Conservation (phyloP, 2,329 filamentous ascomycete species). For the Chaetomiaceae sp. region DNA sequence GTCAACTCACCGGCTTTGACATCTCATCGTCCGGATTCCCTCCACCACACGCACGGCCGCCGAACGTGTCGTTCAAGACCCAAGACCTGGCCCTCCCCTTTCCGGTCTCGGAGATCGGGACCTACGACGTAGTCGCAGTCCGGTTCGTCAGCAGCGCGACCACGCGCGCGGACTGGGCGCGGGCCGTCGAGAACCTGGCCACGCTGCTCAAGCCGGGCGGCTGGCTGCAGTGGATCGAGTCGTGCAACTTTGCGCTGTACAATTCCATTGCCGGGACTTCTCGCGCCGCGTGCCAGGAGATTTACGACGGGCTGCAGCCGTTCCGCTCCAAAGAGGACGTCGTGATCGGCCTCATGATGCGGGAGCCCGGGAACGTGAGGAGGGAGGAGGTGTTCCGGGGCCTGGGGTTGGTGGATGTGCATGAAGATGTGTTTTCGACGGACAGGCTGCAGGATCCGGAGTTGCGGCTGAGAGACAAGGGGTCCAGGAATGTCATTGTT, state of each 20-base stretch:
- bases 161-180: neutral
- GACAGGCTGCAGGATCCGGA: slow-evolving; percentile 20
- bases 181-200: neutral
- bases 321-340: too few species aligned
- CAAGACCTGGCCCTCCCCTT: slow-evolving; percentile 27
- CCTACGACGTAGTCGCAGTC: slow-evolving; percentile 28
- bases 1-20: slow-evolving; percentile 27
- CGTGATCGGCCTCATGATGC: slow-evolving; percentile 21
- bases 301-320: too few species aligned
- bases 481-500: slow-evolving; percentile 20
- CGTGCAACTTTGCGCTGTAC: neutral
- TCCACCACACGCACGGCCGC: slow-evolving; percentile 18
- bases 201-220: neutral
- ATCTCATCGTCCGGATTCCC: slow-evolving; percentile 20
- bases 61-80: slow-evolving; percentile 24
- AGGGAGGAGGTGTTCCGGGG: slow-evolving; percentile 2
- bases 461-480: slow-evolving; percentile 15
- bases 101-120: slow-evolving; percentile 20
- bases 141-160: slow-evolving; percentile 23
- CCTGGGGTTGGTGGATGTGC: slow-evolving; percentile 17
- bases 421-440: slow-evolving; percentile 23
- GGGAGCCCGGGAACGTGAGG: slow-evolving; percentile 9
- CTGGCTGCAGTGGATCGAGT: slow-evolving; percentile 2
- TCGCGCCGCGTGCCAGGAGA: neutral
- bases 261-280: neutral